Conservation (phyloP, 73 alveolate species). For the Stentor coeruleus region DNA sequence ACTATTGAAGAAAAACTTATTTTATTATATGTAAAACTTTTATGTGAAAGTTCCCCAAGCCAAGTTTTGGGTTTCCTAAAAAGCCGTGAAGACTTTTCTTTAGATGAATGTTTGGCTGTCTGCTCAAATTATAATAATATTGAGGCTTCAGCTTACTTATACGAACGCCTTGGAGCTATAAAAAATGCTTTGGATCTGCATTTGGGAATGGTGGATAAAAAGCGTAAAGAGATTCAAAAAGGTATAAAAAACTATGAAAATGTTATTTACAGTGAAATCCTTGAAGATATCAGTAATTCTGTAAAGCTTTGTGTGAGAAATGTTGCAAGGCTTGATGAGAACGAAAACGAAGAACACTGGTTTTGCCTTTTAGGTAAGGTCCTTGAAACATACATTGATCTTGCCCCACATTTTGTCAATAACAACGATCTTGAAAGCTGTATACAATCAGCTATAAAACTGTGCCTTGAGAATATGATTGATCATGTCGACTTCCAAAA, state of each 20-base stretch:
- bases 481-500: slow-evolving; percentile 12
- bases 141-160: slow-evolving; percentile 23
- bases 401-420: neutral
- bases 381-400: neutral
- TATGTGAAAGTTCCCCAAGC: slow-evolving; percentile 1
- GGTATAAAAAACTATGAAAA: neutral
- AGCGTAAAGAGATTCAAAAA: neutral
- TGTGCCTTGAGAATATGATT: slow-evolving; percentile 7
- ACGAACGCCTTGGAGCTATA: slow-evolving; percentile 17
- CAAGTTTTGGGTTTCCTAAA: slow-evolving; percentile 6
- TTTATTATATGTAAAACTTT: neutral
- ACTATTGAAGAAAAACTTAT: neutral
- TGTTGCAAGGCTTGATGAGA: neutral
- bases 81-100: slow-evolving; percentile 27
- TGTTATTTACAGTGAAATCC: neutral
- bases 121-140: neutral
- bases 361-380: neutral
- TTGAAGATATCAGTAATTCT: neutral
- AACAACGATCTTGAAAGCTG: neutral
- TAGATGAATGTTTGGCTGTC: neutral
- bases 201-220: neutral
- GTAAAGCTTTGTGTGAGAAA: slow-evolving; percentile 21
- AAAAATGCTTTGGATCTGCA: neutral
- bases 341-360: slow-evolving; percentile 25
- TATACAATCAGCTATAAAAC: neutral